Evolutionary conservation across 371 early-diverging fungal genomes (phyloP), one percentile per base, ranked within the genome.

Genomic region (Rhizopus sp.): DNA sequence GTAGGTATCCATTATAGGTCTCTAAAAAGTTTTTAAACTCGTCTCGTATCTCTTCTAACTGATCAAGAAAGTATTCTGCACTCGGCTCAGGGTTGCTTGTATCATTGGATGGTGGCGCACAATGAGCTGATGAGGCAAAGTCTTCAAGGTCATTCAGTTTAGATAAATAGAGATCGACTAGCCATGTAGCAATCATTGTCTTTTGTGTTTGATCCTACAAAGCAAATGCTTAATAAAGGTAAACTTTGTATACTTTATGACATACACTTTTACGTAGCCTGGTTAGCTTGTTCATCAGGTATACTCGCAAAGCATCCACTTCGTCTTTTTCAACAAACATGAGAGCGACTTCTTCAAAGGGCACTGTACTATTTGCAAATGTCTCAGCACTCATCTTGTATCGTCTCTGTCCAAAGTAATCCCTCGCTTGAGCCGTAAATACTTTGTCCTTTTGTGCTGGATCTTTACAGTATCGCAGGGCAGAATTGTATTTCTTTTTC

Each of bases 271-370:
- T 78, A 45, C 78, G 73, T 23, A 89, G 69, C 15, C 73, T 82
- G 53, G 83, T 83, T 31, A 89, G 69, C 68, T 86, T 92, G 64
- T 80, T 79, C n/a, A 82, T 57, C 53, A 97, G 67, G 66, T 88
- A 97, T 9, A 82, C 79, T 45, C 89, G 77, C 16, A 97, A 73
- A 2, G 94, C 92, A 54, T 84, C 86, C 4, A 81, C 71, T 55
- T 94, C 91, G 30, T 85, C 83, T 10, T 80, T 80, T 12, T 86
- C 88, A 10, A 93, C 82, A 78, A 97, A 94, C 53, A 89, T 87
- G 44, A 95, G 77, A 5, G 84, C 85, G 0, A 92, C 88, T 56
- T 93, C 92, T 63, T 97, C 97, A 62, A 97, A 94, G 4, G 89
- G 82, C 1, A 91, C 81, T 0, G 83, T 78, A 30, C 89, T 85